These are phyloP conservation scores for Globisporangium sylvaticum DNA, from an alignment of 352 stramenopile species.

Conservation along the genomic window DNA sequence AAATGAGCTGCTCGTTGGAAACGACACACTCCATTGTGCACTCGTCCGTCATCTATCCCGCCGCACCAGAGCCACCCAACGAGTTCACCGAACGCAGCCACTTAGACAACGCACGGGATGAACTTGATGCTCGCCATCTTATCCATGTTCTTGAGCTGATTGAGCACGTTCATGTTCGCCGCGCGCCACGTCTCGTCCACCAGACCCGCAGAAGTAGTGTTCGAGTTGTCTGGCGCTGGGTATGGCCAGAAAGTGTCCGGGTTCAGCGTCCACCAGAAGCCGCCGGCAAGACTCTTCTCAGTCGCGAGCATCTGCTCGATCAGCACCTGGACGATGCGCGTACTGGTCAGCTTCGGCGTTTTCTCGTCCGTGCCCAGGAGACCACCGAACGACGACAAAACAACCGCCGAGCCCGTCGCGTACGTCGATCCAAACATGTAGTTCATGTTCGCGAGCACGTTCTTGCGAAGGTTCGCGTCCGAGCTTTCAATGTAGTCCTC, in stretches of 20 bases:
- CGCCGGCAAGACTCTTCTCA: constrained; percentile 52
- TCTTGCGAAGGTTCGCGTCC: constrained; percentile 50
- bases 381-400: constrained; percentile 82
- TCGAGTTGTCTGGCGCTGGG: constrained; percentile 57
- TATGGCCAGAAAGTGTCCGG: constrained; percentile 76
- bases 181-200: constrained; percentile 71
- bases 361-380: constrained; percentile 54
- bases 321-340: constrained; percentile 58
- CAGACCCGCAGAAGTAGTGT: constrained; percentile 49
- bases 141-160: constrained; percentile 60
- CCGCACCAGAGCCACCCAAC: not conserved
- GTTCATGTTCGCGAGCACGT: constrained; percentile 74
- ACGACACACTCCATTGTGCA: not conserved
- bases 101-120: constrained; percentile 54
- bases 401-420: constrained; percentile 54
- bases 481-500: constrained; percentile 56
- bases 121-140: constrained; percentile 60
- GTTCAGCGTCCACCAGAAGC: constrained; percentile 83
- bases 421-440: constrained; percentile 74
- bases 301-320: constrained; percentile 59
- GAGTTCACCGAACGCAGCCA: not conserved
- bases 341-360: constrained; percentile 62
- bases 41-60: not conserved
- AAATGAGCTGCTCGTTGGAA: not conserved
- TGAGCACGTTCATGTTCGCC: constrained; percentile 66